Percentiles rank a stretch among this genome's conserved stretches.
Evolutionary conservation across 345 rosid species (phyloP).

Genomic region (Acer campestre): DNA sequence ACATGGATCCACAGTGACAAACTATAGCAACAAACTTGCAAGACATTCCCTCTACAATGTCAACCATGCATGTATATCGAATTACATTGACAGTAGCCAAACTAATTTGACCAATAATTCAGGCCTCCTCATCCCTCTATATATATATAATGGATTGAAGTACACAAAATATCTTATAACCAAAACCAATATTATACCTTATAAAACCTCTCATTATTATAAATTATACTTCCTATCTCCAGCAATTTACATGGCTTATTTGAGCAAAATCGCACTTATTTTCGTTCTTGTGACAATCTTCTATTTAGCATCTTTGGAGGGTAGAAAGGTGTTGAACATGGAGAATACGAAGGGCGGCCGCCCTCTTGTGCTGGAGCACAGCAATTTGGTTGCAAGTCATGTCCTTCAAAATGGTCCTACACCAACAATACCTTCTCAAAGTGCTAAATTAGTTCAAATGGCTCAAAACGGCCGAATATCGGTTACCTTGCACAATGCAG

Average conservation of each 20-base stretch:
- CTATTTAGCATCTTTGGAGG: not conserved
- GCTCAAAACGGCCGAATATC: not conserved
- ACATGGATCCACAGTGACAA: not conserved
- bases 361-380: not conserved
- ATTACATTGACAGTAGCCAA: not conserved
- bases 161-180: no score
- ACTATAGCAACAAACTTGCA: not conserved
- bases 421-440: not conserved
- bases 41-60: not conserved
- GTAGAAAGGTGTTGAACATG: not conserved
- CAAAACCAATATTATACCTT: not conserved
- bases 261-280: not conserved
- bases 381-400: not conserved
- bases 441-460: not conserved
- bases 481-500: not conserved
- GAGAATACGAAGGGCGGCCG: not conserved
- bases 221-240: not conserved
- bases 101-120: not conserved
- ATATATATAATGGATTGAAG: not conserved
- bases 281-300: constrained; percentile 11
- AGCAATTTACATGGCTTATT: constrained; percentile 3
- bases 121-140: not conserved
- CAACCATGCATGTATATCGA: not conserved
- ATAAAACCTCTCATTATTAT: not conserved
- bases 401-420: not conserved